Base-by-base conservation (phyloP, 805 yeast species). In the Ogataea nitratoaversa region DNA sequence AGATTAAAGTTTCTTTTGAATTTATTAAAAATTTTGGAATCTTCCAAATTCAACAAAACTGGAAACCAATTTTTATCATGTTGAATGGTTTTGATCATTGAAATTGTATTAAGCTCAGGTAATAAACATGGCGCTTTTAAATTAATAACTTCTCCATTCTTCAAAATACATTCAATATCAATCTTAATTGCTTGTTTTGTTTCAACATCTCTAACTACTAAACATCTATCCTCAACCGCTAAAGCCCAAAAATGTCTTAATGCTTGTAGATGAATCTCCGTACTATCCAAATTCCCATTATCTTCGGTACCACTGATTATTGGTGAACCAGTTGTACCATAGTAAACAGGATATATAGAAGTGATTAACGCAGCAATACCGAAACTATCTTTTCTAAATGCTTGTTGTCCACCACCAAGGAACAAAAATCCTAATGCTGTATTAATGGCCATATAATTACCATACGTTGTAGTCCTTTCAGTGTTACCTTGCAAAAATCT, bases 331-430 rank as follows among this genome's bases (percentile, higher is more conserved):
- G 43, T 48, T 19, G 49, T 43, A 22, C 56, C 61, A 22, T 59
- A 63, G 45, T 79, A 81, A 2, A 81, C 68, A 2, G 97, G 97
- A 48, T 87, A 79, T n/a, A 85, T 67, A 0, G 96, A 73, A 0
- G 87, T 74, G 1, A 88, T 63, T 50, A 93, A 68, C 3, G 82
- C 60, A 0, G 90, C 95, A 39, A 81, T 66, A 2, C 87, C 78
- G 52, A 83, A 67, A 40, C 77, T 72, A 3, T 84, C 75, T 7
- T 62, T 72, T 29, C 77, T 71, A 42, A 93, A 74, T 0, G 95
- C 89, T 59, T 79, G 88, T 57, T 88, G 96, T 0, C 98, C 96
- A 2, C 96, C 93, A 0, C 96, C 96, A 28, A 93, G 60, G 56
- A 91, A 90, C 39, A 91, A 66, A 51, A 91, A 79, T 2, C 99